phyloP scores from a whole-genome alignment of 1,284 basidiomycete genomes.

The Puccinia horiana region DNA sequence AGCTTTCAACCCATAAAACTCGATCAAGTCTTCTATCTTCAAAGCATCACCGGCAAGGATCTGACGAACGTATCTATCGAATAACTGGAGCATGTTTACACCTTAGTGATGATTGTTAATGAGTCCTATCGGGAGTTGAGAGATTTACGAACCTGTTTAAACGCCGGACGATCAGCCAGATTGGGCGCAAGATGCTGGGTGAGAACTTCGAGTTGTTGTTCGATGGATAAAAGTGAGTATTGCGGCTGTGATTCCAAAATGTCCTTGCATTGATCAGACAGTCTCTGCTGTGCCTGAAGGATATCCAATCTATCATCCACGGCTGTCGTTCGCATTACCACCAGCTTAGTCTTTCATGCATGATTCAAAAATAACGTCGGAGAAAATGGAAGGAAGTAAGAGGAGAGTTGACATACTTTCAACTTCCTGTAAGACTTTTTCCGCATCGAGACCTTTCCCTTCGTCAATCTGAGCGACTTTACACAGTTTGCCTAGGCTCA shows the following conservation, averaged over 20 bases:
- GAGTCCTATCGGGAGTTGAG: neutral
- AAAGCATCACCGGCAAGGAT: slow-evolving; percentile 59
- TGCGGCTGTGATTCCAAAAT: slow-evolving; percentile 49
- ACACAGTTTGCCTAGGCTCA: slow-evolving; percentile 85
- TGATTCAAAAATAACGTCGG: neutral
- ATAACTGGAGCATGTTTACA: slow-evolving; percentile 32
- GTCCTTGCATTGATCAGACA: slow-evolving; percentile 55
- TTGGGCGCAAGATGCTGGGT: slow-evolving; percentile 45
- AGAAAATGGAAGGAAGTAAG: neutral
- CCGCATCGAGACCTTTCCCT: slow-evolving; percentile 51
- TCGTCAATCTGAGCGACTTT: slow-evolving; percentile 72
- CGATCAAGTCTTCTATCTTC: slow-evolving; percentile 62
- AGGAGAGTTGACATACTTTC: slow-evolving; percentile 52
- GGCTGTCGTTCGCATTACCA: slow-evolving; percentile 51
- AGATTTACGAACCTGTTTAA: slow-evolving; percentile 50
- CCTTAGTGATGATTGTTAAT: neutral
- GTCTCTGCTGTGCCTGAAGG: slow-evolving; percentile 63
- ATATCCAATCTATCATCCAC: slow-evolving; percentile 64
- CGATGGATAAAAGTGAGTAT: slow-evolving; percentile 40
- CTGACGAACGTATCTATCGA: slow-evolving; percentile 52
- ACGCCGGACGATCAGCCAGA: slow-evolving; percentile 34
- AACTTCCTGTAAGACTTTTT: slow-evolving; percentile 56
- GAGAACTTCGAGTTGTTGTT: slow-evolving; percentile 51
- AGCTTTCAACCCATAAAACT: slow-evolving; percentile 63
- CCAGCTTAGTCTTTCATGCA: neutral